Percentiles rank a stretch among this genome's conserved stretches.
These are phyloP conservation scores for Sphaerulina populicola DNA, from an alignment of 2,329 filamentous ascomycete genomes.

Conservation along the genomic window DNA sequence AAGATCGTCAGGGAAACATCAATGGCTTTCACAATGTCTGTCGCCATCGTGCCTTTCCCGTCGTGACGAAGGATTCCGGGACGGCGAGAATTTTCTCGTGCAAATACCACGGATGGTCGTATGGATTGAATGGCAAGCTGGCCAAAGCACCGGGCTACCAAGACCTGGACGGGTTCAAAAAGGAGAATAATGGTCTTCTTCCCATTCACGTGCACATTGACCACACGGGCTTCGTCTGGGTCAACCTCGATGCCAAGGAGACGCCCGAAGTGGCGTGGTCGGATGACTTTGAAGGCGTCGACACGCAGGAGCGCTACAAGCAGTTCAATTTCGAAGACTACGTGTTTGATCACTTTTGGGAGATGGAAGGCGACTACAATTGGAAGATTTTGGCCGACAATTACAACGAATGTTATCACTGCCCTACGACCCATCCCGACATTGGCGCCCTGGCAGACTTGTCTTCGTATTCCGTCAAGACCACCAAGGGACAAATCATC, in stretches of 20 bases:
- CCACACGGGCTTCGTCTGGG: slow-evolving; percentile 49
- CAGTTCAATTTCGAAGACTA: slow-evolving; percentile 48
- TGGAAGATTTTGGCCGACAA: slow-evolving; percentile 57
- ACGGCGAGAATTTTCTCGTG: slow-evolving; percentile 49
- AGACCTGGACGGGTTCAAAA: slow-evolving; percentile 49
- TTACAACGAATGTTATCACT: slow-evolving; percentile 61
- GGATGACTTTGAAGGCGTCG: slow-evolving; percentile 46
- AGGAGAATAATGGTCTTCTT: slow-evolving; percentile 49
- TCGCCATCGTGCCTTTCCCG: slow-evolving; percentile 53
- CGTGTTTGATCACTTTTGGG: slow-evolving; percentile 50
- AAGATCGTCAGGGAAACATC: slow-evolving; percentile 46
- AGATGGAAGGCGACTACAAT: slow-evolving; percentile 51
- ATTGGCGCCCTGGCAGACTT: slow-evolving; percentile 51
- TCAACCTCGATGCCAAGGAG: slow-evolving; percentile 47
- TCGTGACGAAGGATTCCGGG: slow-evolving; percentile 46
- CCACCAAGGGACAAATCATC: slow-evolving; percentile 44
- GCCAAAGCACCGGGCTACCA: slow-evolving; percentile 55
- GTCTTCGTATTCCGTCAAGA: slow-evolving; percentile 47
- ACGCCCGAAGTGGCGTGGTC: slow-evolving; percentile 45
- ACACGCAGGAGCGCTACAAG: slow-evolving; percentile 40
- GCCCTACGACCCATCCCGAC: slow-evolving; percentile 51
- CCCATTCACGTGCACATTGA: slow-evolving; percentile 49
- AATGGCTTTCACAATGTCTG: slow-evolving; percentile 57
- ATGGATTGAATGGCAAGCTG: slow-evolving; percentile 49
- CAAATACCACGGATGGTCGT: slow-evolving; percentile 57